phyloP scores from a whole-genome alignment of 1,284 basidiomycete genomes.

The Tilletia walkeri region DNA sequence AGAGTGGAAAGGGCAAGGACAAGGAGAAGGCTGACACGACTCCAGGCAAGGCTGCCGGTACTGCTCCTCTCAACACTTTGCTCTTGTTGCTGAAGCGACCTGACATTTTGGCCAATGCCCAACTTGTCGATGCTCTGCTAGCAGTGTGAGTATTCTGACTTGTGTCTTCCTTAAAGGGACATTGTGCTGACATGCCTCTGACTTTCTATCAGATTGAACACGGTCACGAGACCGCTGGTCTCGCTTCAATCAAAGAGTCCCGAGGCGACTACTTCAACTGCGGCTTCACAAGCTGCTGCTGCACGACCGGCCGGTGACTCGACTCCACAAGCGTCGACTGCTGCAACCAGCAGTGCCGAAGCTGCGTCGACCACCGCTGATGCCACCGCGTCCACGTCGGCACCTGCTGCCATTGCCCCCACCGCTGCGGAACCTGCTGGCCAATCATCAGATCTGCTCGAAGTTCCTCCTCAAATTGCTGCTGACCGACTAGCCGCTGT shows the following conservation, averaged over 20 bases:
- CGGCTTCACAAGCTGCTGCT: slow-evolving; percentile 8
- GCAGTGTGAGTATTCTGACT: slow-evolving; percentile 28
- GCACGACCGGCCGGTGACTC: neutral
- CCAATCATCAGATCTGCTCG: neutral
- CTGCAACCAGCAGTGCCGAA: slow-evolving; percentile 6
- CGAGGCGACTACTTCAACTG: slow-evolving; percentile 12
- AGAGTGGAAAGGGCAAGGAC: slow-evolving; percentile 39
- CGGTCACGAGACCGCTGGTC: slow-evolving; percentile 48
- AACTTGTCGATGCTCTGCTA: slow-evolving; percentile 50
- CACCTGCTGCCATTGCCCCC: neutral
- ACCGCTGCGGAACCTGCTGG: neutral
- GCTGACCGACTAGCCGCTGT: slow-evolving; percentile 43
- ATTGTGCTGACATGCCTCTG: neutral
- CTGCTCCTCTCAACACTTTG: slow-evolving; percentile 46
- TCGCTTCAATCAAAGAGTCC: slow-evolving; percentile 17
- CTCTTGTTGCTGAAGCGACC: slow-evolving; percentile 48
- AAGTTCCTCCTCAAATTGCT: slow-evolving; percentile 29
- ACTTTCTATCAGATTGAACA: slow-evolving; percentile 28
- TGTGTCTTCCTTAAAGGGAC: neutral
- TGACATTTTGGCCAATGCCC: slow-evolving; percentile 44
- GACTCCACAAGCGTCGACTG: neutral
- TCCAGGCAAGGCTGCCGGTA: slow-evolving; percentile 11
- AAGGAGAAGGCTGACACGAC: slow-evolving; percentile 30
- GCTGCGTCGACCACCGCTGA: neutral
- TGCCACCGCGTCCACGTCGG: neutral